A percentile compares a stretch with the other conserved stretches of the same genome.
phyloP scores from a whole-genome alignment of 148 eudicot genomes.

The Vaccinium corymbosum region DNA sequence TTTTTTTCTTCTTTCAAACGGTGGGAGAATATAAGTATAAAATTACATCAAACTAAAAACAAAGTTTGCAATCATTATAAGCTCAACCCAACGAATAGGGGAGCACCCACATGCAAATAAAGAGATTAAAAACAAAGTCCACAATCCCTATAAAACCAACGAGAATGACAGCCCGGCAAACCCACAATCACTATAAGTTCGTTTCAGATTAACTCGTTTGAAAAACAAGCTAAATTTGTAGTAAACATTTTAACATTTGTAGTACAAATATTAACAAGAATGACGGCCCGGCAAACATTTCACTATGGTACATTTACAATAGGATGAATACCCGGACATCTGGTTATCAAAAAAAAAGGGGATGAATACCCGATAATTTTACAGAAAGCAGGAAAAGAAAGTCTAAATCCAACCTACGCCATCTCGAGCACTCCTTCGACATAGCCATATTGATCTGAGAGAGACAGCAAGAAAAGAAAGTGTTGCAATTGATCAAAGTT shows the following conservation, averaged over 20 bases:
- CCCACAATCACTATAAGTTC: background rate
- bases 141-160: too few relatives aligned
- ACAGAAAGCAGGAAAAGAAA: background rate
- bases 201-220: background rate
- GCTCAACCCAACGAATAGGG: too few relatives aligned
- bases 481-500: background rate
- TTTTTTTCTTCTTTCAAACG: too few relatives aligned
- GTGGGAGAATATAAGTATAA: too few relatives aligned
- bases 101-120: too few relatives aligned
- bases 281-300: background rate
- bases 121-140: too few relatives aligned
- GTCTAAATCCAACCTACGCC: background rate
- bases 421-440: background rate
- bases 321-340: background rate
- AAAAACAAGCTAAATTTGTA: background rate
- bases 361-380: background rate
- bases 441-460: background rate
- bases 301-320: slow-evolving; percentile 12
- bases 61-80: too few relatives aligned
- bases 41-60: too few relatives aligned
- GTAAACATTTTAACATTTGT: too few relatives aligned
- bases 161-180: too few relatives aligned
- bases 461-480: slow-evolving; percentile 2
- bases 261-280: background rate
- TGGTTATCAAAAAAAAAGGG: too few relatives aligned